Evolutionary conservation across 1,139 yeast genomes (phyloP).

Genomic region (Sugiyamaella novakii): DNA sequence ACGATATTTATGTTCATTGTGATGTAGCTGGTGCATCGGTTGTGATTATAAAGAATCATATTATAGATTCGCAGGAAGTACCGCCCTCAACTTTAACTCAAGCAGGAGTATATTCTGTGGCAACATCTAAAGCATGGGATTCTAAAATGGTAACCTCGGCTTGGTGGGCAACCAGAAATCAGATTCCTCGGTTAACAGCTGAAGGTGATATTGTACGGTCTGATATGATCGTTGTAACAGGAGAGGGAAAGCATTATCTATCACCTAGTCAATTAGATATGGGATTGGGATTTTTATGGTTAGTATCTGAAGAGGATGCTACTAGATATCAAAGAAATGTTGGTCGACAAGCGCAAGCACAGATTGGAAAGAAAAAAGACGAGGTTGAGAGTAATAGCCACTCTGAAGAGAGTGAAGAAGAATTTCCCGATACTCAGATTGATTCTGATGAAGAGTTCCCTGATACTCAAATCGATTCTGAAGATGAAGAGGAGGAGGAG

Average conservation of each 20-base stretch:
- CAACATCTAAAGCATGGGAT: conserved; percentile 88
- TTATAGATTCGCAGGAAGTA: conserved; percentile 50
- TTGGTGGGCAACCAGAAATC: conserved; percentile 74
- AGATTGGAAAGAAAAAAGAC: conserved; percentile 32
- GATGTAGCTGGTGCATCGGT: conserved; percentile 75
- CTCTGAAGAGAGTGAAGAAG: conserved; percentile 31
- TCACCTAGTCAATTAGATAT: conserved; percentile 85
- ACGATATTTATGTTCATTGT: conserved; percentile 72
- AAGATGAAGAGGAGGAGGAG: conserved; percentile 22
- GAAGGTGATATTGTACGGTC: conserved; percentile 62
- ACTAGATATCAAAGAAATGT: conserved; percentile 46
- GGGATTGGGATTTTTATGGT: conserved; percentile 86
- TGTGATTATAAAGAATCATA: conserved; percentile 76
- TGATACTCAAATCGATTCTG: conserved; percentile 27
- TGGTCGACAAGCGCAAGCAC: conserved; percentile 18
- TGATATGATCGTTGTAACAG: conserved; percentile 62
- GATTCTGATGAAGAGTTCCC: conserved; percentile 30
- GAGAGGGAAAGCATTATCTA: conserved; percentile 58
- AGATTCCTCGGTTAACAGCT: conserved; percentile 69
- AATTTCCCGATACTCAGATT: conserved; percentile 32
- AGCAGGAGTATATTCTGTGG: conserved; percentile 80
- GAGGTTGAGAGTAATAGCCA: conserved; percentile 29
- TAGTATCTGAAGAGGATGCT: conserved; percentile 59
- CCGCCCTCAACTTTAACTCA: conserved; percentile 89
- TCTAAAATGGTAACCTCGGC: conserved; percentile 77